phyloP scores from a whole-genome alignment of 257 asterid species.

The Haberlea rhodopensis region DNA sequence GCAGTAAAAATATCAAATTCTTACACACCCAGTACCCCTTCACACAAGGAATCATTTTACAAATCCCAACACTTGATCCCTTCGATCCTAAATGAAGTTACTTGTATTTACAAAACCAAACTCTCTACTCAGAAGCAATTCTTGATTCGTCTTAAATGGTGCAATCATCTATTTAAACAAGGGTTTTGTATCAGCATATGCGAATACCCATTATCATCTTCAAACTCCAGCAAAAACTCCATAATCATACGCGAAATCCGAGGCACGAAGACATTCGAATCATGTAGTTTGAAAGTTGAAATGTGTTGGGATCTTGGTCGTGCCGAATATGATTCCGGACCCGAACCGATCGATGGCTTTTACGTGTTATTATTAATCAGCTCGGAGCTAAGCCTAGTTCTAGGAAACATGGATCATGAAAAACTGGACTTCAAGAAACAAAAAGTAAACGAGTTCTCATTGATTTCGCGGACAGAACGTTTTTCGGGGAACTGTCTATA shows the following conservation, averaged over 20 bases:
- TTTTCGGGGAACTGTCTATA: slow-evolving; percentile 46
- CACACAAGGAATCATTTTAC: slow-evolving; percentile 28
- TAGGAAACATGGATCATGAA: slow-evolving; percentile 49
- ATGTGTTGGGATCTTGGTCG: slow-evolving; percentile 66
- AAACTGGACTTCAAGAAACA: slow-evolving; percentile 35
- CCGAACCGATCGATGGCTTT: slow-evolving; percentile 61
- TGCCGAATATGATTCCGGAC: slow-evolving; percentile 52
- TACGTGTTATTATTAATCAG: slow-evolving; percentile 43
- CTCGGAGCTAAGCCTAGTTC: slow-evolving; percentile 40
- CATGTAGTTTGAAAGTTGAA: slow-evolving; percentile 33
- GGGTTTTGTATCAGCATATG: slow-evolving; percentile 45
- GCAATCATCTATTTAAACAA: slow-evolving; percentile 24
- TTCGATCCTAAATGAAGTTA: slow-evolving; percentile 44
- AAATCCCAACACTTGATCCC: slow-evolving; percentile 29
- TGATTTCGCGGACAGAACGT: slow-evolving; percentile 50
- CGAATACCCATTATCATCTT: slow-evolving; percentile 38
- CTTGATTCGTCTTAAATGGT: slow-evolving; percentile 57
- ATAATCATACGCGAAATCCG: slow-evolving; percentile 24
- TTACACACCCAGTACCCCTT: slow-evolving; percentile 50
- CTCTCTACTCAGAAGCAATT: slow-evolving; percentile 36
- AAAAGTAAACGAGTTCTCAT: slow-evolving; percentile 26
- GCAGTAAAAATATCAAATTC: slow-evolving; percentile 74
- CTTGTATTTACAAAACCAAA: slow-evolving; percentile 53
- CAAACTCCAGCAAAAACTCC: slow-evolving; percentile 33
- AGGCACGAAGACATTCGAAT: slow-evolving; percentile 45